phyloP scores from a whole-genome alignment of 805 yeast genomes.

The Yarrowia osloensis region DNA sequence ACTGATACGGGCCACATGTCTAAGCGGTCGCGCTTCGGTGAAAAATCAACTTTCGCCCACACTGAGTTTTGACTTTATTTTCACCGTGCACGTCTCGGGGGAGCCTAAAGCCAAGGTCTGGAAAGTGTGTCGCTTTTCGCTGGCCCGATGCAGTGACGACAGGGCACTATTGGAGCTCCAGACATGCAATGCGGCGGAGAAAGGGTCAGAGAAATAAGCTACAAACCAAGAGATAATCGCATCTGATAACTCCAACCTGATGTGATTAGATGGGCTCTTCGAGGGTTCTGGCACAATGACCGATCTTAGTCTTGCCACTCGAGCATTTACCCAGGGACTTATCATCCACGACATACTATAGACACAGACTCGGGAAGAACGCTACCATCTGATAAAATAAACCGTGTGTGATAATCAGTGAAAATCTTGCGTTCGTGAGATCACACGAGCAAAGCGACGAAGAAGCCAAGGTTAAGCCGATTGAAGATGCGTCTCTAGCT shows the following conservation, averaged over 20 bases:
- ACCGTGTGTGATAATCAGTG: background rate
- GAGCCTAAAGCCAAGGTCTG: background rate
- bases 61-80: background rate
- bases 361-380: background rate
- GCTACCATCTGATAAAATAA: background rate
- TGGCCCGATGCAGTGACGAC: background rate
- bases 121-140: background rate
- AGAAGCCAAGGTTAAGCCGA: background rate
- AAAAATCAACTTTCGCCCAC: background rate
- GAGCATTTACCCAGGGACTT: too few relatives aligned
- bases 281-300: background rate
- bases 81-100: background rate
- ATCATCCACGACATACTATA: background rate
- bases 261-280: background rate
- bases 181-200: background rate
- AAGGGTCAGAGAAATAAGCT: background rate
- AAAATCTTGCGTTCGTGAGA: background rate
- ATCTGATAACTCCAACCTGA: background rate
- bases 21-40: background rate
- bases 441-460: slow-evolving; percentile 4
- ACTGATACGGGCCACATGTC: background rate
- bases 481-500: background rate
- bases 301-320: too few relatives aligned
- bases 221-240: slow-evolving; percentile 17
- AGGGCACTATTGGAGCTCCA: background rate